Base-by-base conservation (phyloP, 768 basidiomycete genomes). In the Daedaleopsis nitida region DNA sequence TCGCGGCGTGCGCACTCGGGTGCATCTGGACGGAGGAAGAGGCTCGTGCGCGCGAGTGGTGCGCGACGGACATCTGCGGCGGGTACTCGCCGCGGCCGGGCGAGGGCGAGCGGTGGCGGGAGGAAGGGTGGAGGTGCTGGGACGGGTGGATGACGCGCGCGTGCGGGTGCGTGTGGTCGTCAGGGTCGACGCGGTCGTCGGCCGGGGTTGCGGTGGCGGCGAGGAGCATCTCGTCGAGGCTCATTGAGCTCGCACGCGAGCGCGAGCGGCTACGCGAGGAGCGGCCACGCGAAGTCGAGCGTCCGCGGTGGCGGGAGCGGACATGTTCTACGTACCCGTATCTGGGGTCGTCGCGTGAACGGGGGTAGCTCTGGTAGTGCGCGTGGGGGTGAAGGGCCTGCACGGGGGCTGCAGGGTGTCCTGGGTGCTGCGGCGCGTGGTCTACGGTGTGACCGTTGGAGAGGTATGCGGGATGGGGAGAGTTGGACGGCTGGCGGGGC, bases 151-250 rank as follows among this genome's bases (percentile, higher is more conserved):
- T 70, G 0, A 70, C 65, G 49, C 72, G 66, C 21, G 69, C 66
- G 69, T 72, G 34, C 32, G 68, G 35, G 68, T 72, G 34, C 24
- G 68, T 35, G 34, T 60, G 65, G 59, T 68, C 53, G 68, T 54
- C 55, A 49, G 58, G 61, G 5, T 71, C 70, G 62, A 68, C 63
- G 44, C 62, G 69, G 42, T 74, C 73, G 60, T 79, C 73, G 52
- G 77, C 76, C 5, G 47, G 21, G 0, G 77, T 77, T 2, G 54
- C 44, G 12, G 77, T 71, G 19, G 80, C 79, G 54, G 80, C 79
- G 58, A 82, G 68, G 54, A 82, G 73, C 74, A 82, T 78, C 57
- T 83, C 80, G 52, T 83, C 81, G 60, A 82, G 71, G 55, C 73
- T 75, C 62, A 52, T 75, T 64, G 67, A 77, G 69, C 71, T 74